Conservation (phyloP, 495 filamentous ascomycete species). For the Xylaria telfairii region DNA sequence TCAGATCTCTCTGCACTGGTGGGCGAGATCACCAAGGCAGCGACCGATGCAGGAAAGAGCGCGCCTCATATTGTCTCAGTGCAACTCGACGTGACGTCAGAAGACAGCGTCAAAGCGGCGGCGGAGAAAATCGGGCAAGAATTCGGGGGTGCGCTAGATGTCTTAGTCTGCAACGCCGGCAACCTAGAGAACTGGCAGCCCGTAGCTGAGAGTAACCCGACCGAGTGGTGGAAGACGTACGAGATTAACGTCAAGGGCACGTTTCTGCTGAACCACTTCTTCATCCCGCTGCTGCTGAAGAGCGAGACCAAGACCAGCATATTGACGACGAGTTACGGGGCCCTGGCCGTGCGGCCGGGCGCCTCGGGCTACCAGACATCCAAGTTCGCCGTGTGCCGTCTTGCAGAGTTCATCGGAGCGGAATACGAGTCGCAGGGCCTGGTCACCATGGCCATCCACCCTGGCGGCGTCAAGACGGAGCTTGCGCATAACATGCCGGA, state of each 20-base stretch:
- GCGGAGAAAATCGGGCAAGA: slow-evolving; percentile 38
- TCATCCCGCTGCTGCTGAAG: slow-evolving; percentile 51
- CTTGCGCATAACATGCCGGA: slow-evolving; percentile 38
- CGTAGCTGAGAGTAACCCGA: slow-evolving; percentile 39
- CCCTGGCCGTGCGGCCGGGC: slow-evolving; percentile 30
- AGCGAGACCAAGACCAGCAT: slow-evolving; percentile 46
- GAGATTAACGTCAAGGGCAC: slow-evolving; percentile 52
- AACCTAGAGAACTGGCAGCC: slow-evolving; percentile 43
- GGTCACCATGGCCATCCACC: slow-evolving; percentile 49
- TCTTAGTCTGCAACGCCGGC: slow-evolving; percentile 54
- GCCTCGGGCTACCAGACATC: slow-evolving; percentile 47
- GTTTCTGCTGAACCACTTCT: slow-evolving; percentile 48
- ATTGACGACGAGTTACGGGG: slow-evolving; percentile 42
- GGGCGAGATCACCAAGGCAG: slow-evolving; percentile 42
- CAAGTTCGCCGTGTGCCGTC: slow-evolving; percentile 49
- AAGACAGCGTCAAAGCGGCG: slow-evolving; percentile 42
- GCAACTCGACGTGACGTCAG: slow-evolving; percentile 49
- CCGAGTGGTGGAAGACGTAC: slow-evolving; percentile 51
- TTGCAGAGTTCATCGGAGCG: slow-evolving; percentile 50
- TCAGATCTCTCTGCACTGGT: slow-evolving; percentile 44
- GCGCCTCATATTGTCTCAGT: slow-evolving; percentile 50
- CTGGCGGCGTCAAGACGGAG: slow-evolving; percentile 53
- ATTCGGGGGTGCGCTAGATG: slow-evolving; percentile 47
- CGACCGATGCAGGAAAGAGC: slow-evolving; percentile 38
- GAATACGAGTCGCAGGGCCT: slow-evolving; percentile 53